Evolutionary conservation across 129 eudicot species (phyloP), one percentile per base, ranked within the genome.

Genomic region (Kitagawia praeruptora): DNA sequence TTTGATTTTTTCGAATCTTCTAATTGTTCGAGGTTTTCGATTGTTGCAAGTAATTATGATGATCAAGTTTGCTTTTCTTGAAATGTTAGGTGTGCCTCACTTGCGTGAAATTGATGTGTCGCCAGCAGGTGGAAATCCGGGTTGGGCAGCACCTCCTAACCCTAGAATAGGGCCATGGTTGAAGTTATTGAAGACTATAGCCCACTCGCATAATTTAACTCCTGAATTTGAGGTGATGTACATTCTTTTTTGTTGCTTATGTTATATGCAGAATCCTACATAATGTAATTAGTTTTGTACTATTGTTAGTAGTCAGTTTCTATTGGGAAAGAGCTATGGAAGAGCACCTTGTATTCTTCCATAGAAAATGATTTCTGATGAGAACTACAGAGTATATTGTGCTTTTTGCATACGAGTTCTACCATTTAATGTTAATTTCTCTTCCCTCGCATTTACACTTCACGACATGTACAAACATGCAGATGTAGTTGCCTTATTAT

Each of bases 141-240:
- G 99, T 12, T 96, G 99, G 98, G 99, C 98, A 27, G 99, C 97
- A 38, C 98, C 97, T 34, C 99, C 99, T 4, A 89, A 87, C 85
- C 88, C 96, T 54, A 86, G 98, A 63, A 92, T 96, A 72, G 97
- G 97, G 71, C 92, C 98, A 4, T 96, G 99, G 99, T 83, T 96
- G 78, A 76, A 84, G 74, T 85, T 90, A 27, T 83, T 96, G 84
- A 92, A 84, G 81, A 82, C 49, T 75, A 87, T 92, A 80, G 99
- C 99, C 28, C 82, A 88, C 53, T 85, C 98, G 18, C 93, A 85
- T 75, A 85, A 87, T 82, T 80, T 96, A 72, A 74, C 87, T 76
- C 99, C 98, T 81, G 99, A 96, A 85, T 96, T 96, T 76, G 98
- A 96, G 97, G 99, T 95, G 44, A 54, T 31, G 8, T 49, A 66